A percentile compares a stretch with the other conserved stretches of the same genome.
phyloP scores from a whole-genome alignment of 2,329 filamentous ascomycete species.

The Bipolaris sorokiniana region DNA sequence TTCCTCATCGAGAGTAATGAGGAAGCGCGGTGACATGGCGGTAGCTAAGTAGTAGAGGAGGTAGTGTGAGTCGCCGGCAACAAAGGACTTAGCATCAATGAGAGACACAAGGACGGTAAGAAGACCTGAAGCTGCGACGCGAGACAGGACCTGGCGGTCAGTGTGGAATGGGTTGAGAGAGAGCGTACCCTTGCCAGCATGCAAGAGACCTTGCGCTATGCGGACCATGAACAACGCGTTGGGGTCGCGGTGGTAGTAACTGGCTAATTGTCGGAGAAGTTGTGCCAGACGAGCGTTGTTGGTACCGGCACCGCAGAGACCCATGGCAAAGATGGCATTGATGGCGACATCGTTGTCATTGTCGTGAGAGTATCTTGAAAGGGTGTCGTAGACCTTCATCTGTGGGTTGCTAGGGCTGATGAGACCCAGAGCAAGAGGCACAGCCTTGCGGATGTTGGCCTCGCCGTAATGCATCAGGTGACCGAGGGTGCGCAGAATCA shows the following conservation, averaged over 20 bases:
- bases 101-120: conserved; percentile 89
- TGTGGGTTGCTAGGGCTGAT: conserved; percentile 98
- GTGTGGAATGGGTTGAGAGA: conserved; percentile 99
- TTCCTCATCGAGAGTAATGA: conserved; percentile 94
- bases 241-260: conserved; percentile 97
- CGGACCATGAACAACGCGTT: conserved; percentile 99
- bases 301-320: conserved; percentile 91
- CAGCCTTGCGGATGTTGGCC: conserved; percentile 93
- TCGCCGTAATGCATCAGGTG: conserved; percentile 99
- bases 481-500: conserved; percentile 96
- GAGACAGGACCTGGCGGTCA: conserved; percentile 91
- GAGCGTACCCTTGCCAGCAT: conserved; percentile 99
- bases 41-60: conserved; percentile 96
- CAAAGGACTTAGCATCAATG: conserved; percentile 91
- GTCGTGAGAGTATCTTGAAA: conserved; percentile 97
- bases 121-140: conserved; percentile 86
- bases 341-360: conserved; percentile 98
- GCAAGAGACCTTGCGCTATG: conserved; percentile 93
- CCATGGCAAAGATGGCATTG: conserved; percentile 99
- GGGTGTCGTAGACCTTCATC: conserved; percentile 99
- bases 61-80: conserved; percentile 78
- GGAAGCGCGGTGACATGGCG: conserved; percentile 95
- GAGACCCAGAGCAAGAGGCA: conserved; percentile 94
- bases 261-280: conserved; percentile 89
- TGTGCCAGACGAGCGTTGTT: conserved; percentile 98